phyloP scores from a whole-genome alignment of 2,329 filamentous ascomycete species.

The Raffaelea ambrosiae region DNA sequence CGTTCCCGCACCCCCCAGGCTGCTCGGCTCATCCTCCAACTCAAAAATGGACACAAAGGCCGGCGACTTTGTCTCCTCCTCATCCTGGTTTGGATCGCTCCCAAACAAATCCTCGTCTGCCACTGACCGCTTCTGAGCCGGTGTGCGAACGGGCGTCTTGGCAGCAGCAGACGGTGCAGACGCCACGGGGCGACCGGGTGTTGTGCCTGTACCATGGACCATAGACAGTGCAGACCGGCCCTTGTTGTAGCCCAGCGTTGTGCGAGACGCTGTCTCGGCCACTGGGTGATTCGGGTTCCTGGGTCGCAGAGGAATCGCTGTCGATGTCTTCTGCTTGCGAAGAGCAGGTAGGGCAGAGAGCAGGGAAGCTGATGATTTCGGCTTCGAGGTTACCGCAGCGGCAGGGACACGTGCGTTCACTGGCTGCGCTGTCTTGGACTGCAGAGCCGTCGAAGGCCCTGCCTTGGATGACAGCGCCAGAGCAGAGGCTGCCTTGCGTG shows the following conservation, averaged over 20 bases:
- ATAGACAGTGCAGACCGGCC: conserved; percentile 52
- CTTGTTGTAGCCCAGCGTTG: conserved; percentile 77
- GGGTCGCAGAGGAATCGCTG: conserved; percentile 6
- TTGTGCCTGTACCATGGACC: conserved; percentile 19
- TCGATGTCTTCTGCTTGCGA: conserved; percentile 4
- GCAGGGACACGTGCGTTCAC: conserved; percentile 11
- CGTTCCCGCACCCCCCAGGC: conserved; percentile 23
- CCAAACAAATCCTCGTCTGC: neutral
- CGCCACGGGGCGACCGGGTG: neutral
- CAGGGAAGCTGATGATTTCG: conserved; percentile 12
- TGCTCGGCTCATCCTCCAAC: conserved; percentile 35
- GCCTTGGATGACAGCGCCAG: conserved; percentile 31
- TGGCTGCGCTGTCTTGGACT: conserved; percentile 13
- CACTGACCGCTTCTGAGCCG: neutral
- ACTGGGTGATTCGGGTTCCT: conserved; percentile 15
- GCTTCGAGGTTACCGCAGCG: neutral
- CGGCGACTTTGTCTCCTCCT: conserved; percentile 31
- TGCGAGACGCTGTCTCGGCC: conserved; percentile 62
- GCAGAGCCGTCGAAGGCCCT: conserved; percentile 15
- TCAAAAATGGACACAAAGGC: conserved; percentile 53
- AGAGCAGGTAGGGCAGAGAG: conserved; percentile 9
- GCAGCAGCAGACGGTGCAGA: conserved; percentile 19
- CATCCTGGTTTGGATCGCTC: conserved; percentile 10
- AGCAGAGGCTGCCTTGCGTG: conserved; percentile 46
- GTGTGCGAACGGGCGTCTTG: neutral